Conservation (phyloP, 768 basidiomycete genomes). For the Butyriboletus loyo region DNA sequence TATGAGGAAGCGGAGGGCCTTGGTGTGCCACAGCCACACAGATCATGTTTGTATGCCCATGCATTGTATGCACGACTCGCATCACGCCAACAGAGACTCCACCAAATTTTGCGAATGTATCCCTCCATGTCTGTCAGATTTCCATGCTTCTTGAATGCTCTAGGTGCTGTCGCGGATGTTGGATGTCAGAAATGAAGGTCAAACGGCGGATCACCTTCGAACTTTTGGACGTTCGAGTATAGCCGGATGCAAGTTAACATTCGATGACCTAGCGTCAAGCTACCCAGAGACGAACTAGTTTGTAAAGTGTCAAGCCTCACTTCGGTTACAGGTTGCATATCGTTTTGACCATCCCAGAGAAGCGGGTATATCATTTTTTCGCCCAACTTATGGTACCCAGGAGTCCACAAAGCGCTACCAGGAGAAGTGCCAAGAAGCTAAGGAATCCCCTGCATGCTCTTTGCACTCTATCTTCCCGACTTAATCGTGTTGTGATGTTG, state of each 20-base stretch:
- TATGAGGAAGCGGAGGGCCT: no score
- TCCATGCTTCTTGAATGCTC: not conserved
- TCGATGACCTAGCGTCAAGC: not conserved
- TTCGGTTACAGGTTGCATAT: no score
- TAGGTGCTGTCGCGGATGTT: not conserved
- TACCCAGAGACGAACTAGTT: not conserved
- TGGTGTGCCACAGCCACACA: slow-evolving; percentile 4
- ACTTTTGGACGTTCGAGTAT: not conserved
- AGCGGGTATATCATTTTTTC: slow-evolving; percentile 11
- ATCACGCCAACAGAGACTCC: slow-evolving; percentile 14
- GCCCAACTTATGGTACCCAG: slow-evolving; percentile 18
- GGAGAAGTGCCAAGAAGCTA: slow-evolving; percentile 16
- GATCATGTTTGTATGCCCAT: slow-evolving; percentile 20
- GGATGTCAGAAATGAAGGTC: not conserved
- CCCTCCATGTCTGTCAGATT: not conserved
- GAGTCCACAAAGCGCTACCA: slow-evolving; percentile 22
- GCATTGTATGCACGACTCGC: slow-evolving; percentile 16
- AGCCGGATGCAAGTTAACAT: not conserved
- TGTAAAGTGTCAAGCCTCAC: not conserved
- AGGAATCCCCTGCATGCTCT: slow-evolving; percentile 15
- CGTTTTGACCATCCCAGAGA: no score
- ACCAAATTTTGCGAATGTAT: not conserved
- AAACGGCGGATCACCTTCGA: not conserved
- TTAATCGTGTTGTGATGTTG: not conserved
- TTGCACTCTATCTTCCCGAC: slow-evolving; percentile 11